Percentiles rank a stretch among this genome's conserved stretches.
These are phyloP conservation scores for Stagonosporopsis tanaceti DNA, from an alignment of 2,329 filamentous ascomycete genomes.

Conservation along the genomic window DNA sequence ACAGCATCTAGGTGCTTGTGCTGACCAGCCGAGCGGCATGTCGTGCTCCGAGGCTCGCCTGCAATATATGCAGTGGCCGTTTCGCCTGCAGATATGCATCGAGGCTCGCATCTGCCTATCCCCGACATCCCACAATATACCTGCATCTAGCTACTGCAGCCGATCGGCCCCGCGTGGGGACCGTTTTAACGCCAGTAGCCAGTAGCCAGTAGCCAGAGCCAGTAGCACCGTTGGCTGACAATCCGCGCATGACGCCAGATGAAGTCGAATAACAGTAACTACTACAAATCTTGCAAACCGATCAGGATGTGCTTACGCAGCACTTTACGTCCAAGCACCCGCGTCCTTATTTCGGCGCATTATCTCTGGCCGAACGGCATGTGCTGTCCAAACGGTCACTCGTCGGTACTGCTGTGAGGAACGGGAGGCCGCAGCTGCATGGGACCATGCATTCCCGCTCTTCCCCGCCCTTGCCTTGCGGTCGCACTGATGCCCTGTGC, in stretches of 20 bases:
- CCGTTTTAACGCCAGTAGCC: conserved; percentile 1
- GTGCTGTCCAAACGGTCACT: conserved; percentile 12
- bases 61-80: conserved; percentile 38
- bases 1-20: conserved; percentile 35
- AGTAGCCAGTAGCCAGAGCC: not conserved
- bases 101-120: conserved; percentile 23
- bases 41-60: conserved; percentile 28
- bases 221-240: conserved; percentile 30
- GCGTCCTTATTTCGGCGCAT: not conserved
- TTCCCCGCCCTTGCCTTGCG: conserved; percentile 22
- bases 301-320: conserved; percentile 17
- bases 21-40: conserved; percentile 33
- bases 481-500: conserved; percentile 10
- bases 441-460: conserved; percentile 19
- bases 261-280: not conserved
- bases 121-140: conserved; percentile 31
- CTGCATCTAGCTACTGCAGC: conserved; percentile 40
- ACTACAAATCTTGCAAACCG: conserved; percentile 15
- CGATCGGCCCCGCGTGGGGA: conserved; percentile 32
- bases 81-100: conserved; percentile 36
- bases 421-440: conserved; percentile 21
- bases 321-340: not conserved
- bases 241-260: conserved; percentile 26
- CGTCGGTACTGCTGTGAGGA: conserved; percentile 14
- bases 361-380: conserved; percentile 13